Evolutionary conservation across 352 stramenopile genomes (phyloP).

Genomic region (Phytopythium vexans): DNA sequence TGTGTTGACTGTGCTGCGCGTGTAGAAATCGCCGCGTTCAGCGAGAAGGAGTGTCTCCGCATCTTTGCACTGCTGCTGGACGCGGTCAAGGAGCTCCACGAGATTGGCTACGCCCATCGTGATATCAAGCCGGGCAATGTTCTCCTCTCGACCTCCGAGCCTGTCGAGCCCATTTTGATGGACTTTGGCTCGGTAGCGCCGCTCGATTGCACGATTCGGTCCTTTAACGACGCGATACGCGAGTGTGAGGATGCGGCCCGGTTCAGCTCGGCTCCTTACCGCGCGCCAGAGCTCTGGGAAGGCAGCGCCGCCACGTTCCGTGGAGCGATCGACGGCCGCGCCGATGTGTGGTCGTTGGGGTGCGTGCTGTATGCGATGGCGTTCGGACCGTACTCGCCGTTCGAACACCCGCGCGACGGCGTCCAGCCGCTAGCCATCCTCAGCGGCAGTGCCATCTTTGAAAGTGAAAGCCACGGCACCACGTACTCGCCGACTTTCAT

Average conservation of each 20-base stretch:
- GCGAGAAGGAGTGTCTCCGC: conserved; percentile 40
- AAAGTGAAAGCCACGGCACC: conserved; percentile 11
- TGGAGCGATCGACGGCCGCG: conserved; percentile 46
- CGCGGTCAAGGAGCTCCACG: conserved; percentile 57
- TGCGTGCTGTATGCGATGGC: conserved; percentile 90
- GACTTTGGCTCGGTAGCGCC: conserved; percentile 73
- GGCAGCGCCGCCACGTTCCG: conserved; percentile 17
- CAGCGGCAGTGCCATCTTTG: conserved; percentile 70
- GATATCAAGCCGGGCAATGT: conserved; percentile 82
- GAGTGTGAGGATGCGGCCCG: conserved; percentile 81
- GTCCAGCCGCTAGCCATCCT: conserved; percentile 54
- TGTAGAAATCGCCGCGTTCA: conserved; percentile 29
- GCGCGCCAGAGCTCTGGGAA: conserved; percentile 90
- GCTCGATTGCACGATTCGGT: conserved; percentile 24
- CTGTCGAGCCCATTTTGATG: conserved; percentile 55
- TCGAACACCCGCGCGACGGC: conserved; percentile 67
- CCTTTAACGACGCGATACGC: conserved; percentile 34
- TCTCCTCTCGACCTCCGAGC: conserved; percentile 39
- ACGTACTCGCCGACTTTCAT: conserved; percentile 58
- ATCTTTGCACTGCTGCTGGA: conserved; percentile 54
- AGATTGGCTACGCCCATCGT: conserved; percentile 55
- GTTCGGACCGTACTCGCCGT: conserved; percentile 88
- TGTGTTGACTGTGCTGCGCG: background rate
- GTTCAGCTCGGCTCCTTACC: conserved; percentile 88
- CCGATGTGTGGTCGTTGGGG: conserved; percentile 91